These are phyloP conservation scores for Jatropha multifida DNA, from an alignment of 441 rosid genomes.

Conservation along the genomic window DNA sequence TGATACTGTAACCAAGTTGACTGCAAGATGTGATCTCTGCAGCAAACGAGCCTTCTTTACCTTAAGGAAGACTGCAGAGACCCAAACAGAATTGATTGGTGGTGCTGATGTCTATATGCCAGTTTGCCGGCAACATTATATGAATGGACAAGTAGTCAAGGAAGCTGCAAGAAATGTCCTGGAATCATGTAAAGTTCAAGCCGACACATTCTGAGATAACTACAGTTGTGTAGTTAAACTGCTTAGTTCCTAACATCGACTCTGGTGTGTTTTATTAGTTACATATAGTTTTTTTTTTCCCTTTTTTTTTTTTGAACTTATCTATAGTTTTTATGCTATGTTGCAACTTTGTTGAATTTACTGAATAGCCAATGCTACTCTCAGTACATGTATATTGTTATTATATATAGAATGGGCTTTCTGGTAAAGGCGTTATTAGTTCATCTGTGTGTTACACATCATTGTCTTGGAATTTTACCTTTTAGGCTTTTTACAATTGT, in stretches of 20 bases:
- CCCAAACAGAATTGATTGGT: slow-evolving; percentile 64
- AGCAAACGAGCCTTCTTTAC: slow-evolving; percentile 78
- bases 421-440: no score
- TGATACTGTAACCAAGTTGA: slow-evolving; percentile 71
- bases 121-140: slow-evolving; percentile 79
- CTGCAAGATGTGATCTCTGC: slow-evolving; percentile 78
- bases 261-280: neutral
- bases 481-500: no score
- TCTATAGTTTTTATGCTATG: neutral
- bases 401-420: neutral
- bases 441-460: no score
- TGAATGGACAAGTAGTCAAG: slow-evolving; percentile 41
- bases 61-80: slow-evolving; percentile 64
- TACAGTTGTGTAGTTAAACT: slow-evolving; percentile 19
- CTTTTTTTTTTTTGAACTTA: no score
- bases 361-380: no score
- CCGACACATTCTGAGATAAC: slow-evolving; percentile 29
- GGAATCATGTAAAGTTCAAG: slow-evolving; percentile 32
- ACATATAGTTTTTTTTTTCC: neutral
- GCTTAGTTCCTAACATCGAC: neutral
- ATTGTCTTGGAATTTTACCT: no score
- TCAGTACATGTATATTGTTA: neutral
- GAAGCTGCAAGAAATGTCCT: slow-evolving; percentile 38
- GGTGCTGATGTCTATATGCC: slow-evolving; percentile 92
- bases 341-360: no score